Conservation (phyloP, 805 yeast genomes). For the Wickerhamomyces chambardii region DNA sequence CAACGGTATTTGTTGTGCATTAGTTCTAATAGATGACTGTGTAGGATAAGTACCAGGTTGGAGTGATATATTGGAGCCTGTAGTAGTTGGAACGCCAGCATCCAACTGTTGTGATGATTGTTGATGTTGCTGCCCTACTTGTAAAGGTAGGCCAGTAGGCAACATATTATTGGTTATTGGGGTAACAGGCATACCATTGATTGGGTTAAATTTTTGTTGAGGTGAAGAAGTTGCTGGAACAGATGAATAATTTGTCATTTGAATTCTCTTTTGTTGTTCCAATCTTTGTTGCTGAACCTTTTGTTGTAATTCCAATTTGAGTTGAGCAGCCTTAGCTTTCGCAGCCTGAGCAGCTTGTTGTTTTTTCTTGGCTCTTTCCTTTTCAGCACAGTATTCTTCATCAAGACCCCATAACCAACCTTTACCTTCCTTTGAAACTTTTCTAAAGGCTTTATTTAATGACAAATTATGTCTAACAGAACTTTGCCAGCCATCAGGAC, state of each 20-base stretch:
- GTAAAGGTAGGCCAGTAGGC: no score
- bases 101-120: no score
- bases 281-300: conserved; percentile 20
- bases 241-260: not conserved
- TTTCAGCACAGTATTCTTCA: conserved; percentile 73
- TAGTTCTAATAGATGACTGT: not conserved
- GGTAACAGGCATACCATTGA: no score
- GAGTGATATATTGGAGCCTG: no score
- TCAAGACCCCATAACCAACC: conserved; percentile 96
- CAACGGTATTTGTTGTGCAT: not conserved
- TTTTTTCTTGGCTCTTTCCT: conserved; percentile 64
- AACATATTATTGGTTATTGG: no score
- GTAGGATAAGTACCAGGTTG: not conserved
- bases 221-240: no score
- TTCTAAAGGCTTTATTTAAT: conserved; percentile 75
- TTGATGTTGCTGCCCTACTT: conserved; percentile 2
- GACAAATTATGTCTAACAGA: conserved; percentile 87
- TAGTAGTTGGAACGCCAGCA: no score
- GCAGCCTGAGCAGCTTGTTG: conserved; percentile 60
- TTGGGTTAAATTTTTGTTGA: no score
- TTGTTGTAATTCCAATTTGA: conserved; percentile 43
- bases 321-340: conserved; percentile 45
- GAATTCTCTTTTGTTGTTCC: conserved; percentile 19
- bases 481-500: conserved; percentile 98
- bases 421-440: conserved; percentile 79